Percentiles rank a stretch among this genome's conserved stretches.
Evolutionary conservation across 169 alveolate species (phyloP).

Genomic region (Cryptosporidium muris): DNA sequence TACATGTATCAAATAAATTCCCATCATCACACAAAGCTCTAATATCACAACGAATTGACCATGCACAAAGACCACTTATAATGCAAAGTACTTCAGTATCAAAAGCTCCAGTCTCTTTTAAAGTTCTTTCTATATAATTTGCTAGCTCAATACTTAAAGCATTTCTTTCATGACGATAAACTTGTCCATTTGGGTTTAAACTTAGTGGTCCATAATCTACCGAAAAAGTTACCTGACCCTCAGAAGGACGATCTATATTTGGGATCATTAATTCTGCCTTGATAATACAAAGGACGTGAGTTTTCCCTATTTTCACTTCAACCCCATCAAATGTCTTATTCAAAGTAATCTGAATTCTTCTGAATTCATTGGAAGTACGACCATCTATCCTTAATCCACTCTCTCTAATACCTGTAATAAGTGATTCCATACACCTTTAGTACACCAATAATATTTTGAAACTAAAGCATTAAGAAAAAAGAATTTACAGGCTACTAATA

Average conservation of each 20-base stretch:
- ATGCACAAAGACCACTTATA: conserved; percentile 43
- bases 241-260: conserved; percentile 47
- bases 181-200: conserved; percentile 20
- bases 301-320: conserved; percentile 47
- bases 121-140: conserved; percentile 47
- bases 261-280: conserved; percentile 45
- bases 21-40: conserved; percentile 49
- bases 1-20: conserved; percentile 53
- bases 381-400: conserved; percentile 65
- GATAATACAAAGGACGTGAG: conserved; percentile 50
- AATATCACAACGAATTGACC: conserved; percentile 58
- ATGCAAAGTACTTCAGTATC: conserved; percentile 63
- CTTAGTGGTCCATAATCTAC: conserved; percentile 58
- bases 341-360: conserved; percentile 27
- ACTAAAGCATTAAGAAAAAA: too few species aligned
- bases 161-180: conserved; percentile 42
- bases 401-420: conserved; percentile 40
- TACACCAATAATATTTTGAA: not conserved
- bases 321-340: conserved; percentile 46
- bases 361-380: conserved; percentile 55
- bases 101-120: conserved; percentile 60
- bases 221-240: conserved; percentile 40
- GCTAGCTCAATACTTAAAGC: conserved; percentile 53
- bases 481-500: not conserved
- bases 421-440: conserved; percentile 8